These are phyloP conservation scores for Suillus tomentosus DNA, from an alignment of 768 basidiomycete species.

Conservation along the genomic window DNA sequence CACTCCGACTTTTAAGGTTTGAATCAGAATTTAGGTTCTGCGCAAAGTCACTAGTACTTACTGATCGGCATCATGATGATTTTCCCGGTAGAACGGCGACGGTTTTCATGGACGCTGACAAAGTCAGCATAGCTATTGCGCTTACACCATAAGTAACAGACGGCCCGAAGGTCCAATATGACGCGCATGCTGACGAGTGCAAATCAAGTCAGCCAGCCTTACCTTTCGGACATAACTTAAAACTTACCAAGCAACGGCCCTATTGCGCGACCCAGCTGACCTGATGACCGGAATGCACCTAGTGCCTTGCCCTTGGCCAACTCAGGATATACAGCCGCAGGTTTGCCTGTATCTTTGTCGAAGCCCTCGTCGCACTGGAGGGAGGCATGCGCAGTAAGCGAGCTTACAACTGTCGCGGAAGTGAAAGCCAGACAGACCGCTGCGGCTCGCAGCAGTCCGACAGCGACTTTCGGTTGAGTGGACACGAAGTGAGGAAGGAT, in stretches of 20 bases:
- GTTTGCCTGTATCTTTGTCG: conserved; percentile 59
- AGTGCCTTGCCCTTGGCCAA: conserved; percentile 84
- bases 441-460: conserved; percentile 62
- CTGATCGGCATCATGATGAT: conserved; percentile 11
- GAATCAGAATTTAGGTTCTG: not conserved
- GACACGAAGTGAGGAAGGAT: conserved; percentile 60
- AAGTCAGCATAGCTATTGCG: conserved; percentile 62
- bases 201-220: conserved; percentile 12
- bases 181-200: conserved; percentile 64
- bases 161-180: conserved; percentile 89
- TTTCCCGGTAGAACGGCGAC: conserved; percentile 31
- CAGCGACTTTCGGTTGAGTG: conserved; percentile 44
- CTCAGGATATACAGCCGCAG: conserved; percentile 55
- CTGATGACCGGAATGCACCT: conserved; percentile 87
- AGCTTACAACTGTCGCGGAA: conserved; percentile 92
- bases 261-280: conserved; percentile 90
- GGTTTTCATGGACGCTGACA: conserved; percentile 59
- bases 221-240: conserved; percentile 6
- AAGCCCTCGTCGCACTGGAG: conserved; percentile 82
- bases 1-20: not conserved
- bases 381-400: conserved; percentile 88
- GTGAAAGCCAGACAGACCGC: conserved; percentile 91
- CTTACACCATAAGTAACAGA: conserved; percentile 70
- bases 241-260: conserved; percentile 85
- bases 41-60: not conserved